Evolutionary conservation across 1,139 yeast genomes (phyloP).

Genomic region (Scheffersomyces stambukii): DNA sequence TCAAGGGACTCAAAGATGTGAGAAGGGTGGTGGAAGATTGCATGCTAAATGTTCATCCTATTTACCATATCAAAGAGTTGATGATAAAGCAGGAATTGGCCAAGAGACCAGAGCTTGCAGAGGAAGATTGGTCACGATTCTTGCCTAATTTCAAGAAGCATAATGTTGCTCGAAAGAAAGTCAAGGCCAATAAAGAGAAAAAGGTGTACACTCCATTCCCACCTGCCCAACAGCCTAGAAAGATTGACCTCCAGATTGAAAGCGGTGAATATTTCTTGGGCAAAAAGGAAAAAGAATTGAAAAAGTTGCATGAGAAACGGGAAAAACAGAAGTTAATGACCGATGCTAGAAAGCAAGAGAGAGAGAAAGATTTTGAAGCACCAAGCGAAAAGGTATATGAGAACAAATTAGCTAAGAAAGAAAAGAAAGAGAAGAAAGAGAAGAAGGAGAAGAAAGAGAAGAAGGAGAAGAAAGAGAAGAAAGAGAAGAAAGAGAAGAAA

Average conservation of each 20-base stretch:
- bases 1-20: conserved; percentile 84
- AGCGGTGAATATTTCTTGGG: conserved; percentile 97
- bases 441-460: conserved; percentile 20
- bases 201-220: conserved; percentile 98
- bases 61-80: conserved; percentile 91
- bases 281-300: conserved; percentile 72
- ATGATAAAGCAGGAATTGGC: conserved; percentile 96
- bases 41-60: conserved; percentile 94
- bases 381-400: conserved; percentile 70
- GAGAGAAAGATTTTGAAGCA: conserved; percentile 76
- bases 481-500: conserved; percentile 15
- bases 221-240: conserved; percentile 94
- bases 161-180: conserved; percentile 90
- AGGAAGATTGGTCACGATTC: conserved; percentile 97
- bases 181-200: conserved; percentile 65
- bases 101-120: conserved; percentile 89
- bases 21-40: conserved; percentile 97
- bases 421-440: conserved; percentile 17
- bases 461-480: conserved; percentile 17
- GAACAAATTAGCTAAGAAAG: conserved; percentile 20
- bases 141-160: conserved; percentile 96
- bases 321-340: conserved; percentile 73
- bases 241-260: conserved; percentile 95
- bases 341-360: conserved; percentile 61
- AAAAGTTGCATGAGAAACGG: conserved; percentile 71